Evolutionary conservation across 192 early-diverging fungal species (phyloP), one percentile per base, ranked within the genome.

Genomic region (Coemansia pectinata): DNA sequence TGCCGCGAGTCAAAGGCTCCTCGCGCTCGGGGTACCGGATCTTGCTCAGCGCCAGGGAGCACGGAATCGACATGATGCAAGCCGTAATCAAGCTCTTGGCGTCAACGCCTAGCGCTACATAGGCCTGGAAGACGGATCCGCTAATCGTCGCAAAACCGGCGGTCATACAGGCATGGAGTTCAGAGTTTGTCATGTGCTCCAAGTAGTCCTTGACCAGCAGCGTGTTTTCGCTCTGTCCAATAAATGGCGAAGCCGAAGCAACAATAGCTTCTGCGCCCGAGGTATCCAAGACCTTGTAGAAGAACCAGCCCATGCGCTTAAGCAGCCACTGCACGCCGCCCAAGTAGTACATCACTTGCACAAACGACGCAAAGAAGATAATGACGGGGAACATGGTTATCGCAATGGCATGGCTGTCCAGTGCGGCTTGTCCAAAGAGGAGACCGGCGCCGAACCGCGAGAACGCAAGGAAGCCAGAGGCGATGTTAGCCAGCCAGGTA

Each of bases 141-240:
- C 92, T 88, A 73, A 96, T 94, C 63, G 94, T 96, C 52, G 94
- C 90, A 80, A 96, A 96, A 42, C 94, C 94, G 65, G 91, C 92
- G 14, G 87, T 85, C 90, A 96, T 90, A 81, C 91, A 86, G 61
- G 92, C 87, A 78, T 94, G 93, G 53, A 96, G 81, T 82, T 96
- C 94, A 15, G 93, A 88, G 19, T 84, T 86, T 69, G 94, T 96
- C 89, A 93, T 91, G 70, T 90, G 88, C 65, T 89, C 88, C 31
- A 96, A 75, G 73, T 92, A 94, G 60, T 93, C 92, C 55, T 85
- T 87, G 42, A 96, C 89, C 77, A 96, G 80, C 60, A 96, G 84
- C 21, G 90, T 91, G 62, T 90, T 91, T 76, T 96, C 94, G 79
- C 90, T 87, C 85, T 92, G 90, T 31, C 94, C 94, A 59, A 94